Conservation (phyloP, 2,329 filamentous ascomycete genomes). For the Alternaria arbusti region DNA sequence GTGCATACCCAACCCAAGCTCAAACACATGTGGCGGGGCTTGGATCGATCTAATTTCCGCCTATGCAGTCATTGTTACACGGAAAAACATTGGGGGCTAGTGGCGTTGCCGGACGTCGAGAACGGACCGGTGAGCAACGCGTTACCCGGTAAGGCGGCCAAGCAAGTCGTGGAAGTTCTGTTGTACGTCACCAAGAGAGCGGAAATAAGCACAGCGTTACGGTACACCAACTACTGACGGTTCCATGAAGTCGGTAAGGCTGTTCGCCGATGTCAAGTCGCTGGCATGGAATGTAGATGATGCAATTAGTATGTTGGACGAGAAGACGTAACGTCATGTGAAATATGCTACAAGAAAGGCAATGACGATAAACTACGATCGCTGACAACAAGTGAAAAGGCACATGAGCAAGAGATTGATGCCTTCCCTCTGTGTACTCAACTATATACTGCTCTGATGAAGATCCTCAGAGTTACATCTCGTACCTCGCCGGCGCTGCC, state of each 20-base stretch:
- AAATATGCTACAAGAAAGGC: neutral
- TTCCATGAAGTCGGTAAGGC: neutral
- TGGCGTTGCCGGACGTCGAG: neutral
- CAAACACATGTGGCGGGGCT: neutral
- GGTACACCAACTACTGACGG: neutral
- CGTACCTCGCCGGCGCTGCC: neutral
- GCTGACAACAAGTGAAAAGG: neutral
- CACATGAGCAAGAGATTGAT: neutral
- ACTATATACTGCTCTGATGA: neutral
- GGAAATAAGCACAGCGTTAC: neutral
- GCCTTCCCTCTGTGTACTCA: rapidly evolving
- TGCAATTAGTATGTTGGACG: neutral
- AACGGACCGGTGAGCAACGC: neutral
- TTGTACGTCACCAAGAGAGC: neutral
- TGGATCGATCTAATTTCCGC: neutral
- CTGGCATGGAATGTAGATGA: neutral
- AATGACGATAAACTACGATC: neutral
- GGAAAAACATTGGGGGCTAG: neutral
- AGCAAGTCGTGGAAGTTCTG: neutral
- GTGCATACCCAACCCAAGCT: neutral
- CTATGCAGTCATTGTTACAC: neutral
- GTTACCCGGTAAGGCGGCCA: neutral
- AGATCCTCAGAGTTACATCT: neutral
- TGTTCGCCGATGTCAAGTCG: neutral
- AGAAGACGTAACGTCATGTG: neutral